Conservation (phyloP, 768 basidiomycete species). For the Naganishia onofrii region DNA sequence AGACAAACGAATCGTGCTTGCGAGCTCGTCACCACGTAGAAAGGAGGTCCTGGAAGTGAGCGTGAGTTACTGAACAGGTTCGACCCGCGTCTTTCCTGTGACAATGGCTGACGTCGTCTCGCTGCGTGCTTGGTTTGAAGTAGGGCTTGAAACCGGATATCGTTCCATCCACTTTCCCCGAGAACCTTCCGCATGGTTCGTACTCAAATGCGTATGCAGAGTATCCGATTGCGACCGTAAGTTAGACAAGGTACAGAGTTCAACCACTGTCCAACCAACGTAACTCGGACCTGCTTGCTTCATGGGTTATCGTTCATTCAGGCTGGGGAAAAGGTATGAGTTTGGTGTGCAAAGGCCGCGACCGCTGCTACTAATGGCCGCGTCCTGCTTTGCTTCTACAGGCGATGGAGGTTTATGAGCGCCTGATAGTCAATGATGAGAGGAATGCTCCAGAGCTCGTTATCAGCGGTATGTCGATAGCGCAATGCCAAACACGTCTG, state of each 20-base stretch:
- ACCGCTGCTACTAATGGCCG: background rate
- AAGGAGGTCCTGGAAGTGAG: slow-evolving; percentile 75
- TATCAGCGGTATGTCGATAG: slow-evolving; percentile 62
- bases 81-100: background rate
- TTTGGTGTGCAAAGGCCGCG: background rate
- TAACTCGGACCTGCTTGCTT: background rate
- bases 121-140: background rate
- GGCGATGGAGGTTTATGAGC: slow-evolving; percentile 80
- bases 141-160: slow-evolving; percentile 69
- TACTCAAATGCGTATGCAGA: slow-evolving; percentile 68
- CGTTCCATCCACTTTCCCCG: slow-evolving; percentile 73
- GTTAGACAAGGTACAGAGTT: background rate
- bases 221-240: slow-evolving; percentile 73
- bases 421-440: slow-evolving; percentile 60
- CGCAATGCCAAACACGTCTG: background rate
- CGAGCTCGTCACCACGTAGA: slow-evolving; percentile 80
- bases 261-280: background rate
- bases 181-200: slow-evolving; percentile 65
- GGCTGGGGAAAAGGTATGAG: slow-evolving; percentile 58
- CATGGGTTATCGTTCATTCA: background rate
- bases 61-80: slow-evolving; percentile 57
- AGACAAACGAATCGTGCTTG: slow-evolving; percentile 76
- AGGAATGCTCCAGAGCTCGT: slow-evolving; percentile 75
- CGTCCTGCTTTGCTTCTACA: slow-evolving; percentile 27
- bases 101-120: background rate